Evolutionary conservation across 2,329 filamentous ascomycete species (phyloP).

Genomic region (Diaporthe vaccinii): DNA sequence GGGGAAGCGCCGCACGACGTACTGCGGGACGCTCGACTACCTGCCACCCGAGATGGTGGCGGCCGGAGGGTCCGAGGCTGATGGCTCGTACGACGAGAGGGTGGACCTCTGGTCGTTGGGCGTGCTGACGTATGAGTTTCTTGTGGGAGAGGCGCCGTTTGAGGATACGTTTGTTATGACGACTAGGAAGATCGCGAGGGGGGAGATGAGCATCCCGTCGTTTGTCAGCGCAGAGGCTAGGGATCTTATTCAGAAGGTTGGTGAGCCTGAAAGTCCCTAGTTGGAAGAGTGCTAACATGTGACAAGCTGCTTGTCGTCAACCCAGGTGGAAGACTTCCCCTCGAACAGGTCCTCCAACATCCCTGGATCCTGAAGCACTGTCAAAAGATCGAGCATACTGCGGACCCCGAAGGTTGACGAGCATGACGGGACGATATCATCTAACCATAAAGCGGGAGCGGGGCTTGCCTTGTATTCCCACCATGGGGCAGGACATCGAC

Average conservation of each 20-base stretch:
- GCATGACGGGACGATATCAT: too few species aligned
- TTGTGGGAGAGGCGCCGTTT: conserved; percentile 36
- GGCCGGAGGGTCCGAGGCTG: conserved; percentile 42
- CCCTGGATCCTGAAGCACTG: conserved; percentile 34
- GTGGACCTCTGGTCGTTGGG: conserved; percentile 37
- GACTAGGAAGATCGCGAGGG: conserved; percentile 24
- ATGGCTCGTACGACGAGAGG: conserved; percentile 54
- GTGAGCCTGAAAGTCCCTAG: not conserved
- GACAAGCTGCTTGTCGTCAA: conserved; percentile 29
- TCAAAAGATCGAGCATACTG: not conserved
- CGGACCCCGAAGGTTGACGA: not conserved
- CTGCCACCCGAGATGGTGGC: conserved; percentile 48
- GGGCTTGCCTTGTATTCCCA: too few species aligned
- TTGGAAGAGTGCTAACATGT: not conserved
- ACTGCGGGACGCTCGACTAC: conserved; percentile 49
- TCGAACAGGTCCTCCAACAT: conserved; percentile 3
- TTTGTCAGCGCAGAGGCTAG: conserved; percentile 75
- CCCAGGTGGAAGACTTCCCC: not conserved
- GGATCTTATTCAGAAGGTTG: conserved; percentile 46
- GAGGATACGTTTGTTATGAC: conserved; percentile 37
- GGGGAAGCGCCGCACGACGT: conserved; percentile 43
- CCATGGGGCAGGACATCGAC: not conserved
- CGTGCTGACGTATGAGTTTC: conserved; percentile 33
- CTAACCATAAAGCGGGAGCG: not conserved
- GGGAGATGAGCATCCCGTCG: conserved; percentile 45